Conservation (phyloP, 2,329 filamentous ascomycete species). For the Trichoderma semiorbis region DNA sequence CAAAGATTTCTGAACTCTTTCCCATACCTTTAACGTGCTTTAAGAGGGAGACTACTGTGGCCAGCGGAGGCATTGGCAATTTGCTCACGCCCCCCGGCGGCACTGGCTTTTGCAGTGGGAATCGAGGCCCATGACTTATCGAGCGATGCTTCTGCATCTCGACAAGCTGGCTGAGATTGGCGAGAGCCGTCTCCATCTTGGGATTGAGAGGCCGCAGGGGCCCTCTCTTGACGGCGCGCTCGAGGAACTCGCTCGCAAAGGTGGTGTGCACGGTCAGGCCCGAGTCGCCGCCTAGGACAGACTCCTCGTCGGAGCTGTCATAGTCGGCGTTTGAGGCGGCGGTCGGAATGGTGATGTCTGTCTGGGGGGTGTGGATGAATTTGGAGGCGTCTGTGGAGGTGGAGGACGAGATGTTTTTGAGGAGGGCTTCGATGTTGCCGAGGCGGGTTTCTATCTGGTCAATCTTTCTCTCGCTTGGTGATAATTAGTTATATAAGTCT, state of each 20-base stretch:
- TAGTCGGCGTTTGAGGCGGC: conserved; percentile 32
- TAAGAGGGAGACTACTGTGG: conserved; percentile 46
- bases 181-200: conserved; percentile 51
- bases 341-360: conserved; percentile 25
- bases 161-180: conserved; percentile 51
- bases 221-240: conserved; percentile 49
- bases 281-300: conserved; percentile 46
- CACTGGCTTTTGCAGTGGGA: conserved; percentile 44
- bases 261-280: conserved; percentile 49
- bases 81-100: conserved; percentile 47
- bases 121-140: conserved; percentile 42
- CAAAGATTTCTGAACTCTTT: background rate
- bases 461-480: conserved; percentile 50
- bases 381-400: conserved; percentile 23
- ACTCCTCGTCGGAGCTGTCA: conserved; percentile 40
- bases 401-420: conserved; percentile 36
- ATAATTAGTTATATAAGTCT: too few relatives aligned
- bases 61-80: conserved; percentile 53
- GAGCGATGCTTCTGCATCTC: conserved; percentile 45
- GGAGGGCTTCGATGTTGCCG: conserved; percentile 43
- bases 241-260: conserved; percentile 54
- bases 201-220: conserved; percentile 45
- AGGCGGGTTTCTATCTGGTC: conserved; percentile 46
- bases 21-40: conserved; percentile 44
- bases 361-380: conserved; percentile 27